These are phyloP conservation scores for Mucor saturninus DNA, from an alignment of 371 early-diverging fungal genomes.

Conservation along the genomic window DNA sequence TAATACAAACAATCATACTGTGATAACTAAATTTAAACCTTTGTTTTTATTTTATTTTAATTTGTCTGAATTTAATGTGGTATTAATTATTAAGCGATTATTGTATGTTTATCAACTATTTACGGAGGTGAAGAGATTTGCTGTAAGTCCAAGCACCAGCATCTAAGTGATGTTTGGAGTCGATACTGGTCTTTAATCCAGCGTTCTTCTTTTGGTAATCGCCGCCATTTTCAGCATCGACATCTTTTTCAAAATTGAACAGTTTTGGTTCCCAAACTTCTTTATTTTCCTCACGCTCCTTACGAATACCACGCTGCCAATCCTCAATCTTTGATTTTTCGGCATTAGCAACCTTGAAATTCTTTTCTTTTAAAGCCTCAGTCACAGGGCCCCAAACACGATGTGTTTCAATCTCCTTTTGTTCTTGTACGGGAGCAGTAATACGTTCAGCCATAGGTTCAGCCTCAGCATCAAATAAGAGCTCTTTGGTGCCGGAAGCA, in stretches of 20 bases:
- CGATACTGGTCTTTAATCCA: slow-evolving; percentile 18
- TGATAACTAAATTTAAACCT: too few relatives aligned
- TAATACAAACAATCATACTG: too few relatives aligned
- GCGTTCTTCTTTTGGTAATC: slow-evolving; percentile 25
- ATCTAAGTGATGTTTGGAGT: slow-evolving; percentile 44
- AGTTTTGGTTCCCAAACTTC: slow-evolving; percentile 50
- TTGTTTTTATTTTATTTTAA: too few relatives aligned
- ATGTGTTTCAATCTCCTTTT: slow-evolving; percentile 71
- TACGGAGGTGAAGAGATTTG: slow-evolving; percentile 39
- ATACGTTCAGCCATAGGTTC: slow-evolving; percentile 59
- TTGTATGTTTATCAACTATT: slow-evolving; percentile 5
- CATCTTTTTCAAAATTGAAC: slow-evolving; percentile 59
- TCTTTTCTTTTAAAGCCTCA: slow-evolving; percentile 64
- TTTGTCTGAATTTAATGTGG: too few relatives aligned
- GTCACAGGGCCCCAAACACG: slow-evolving; percentile 74
- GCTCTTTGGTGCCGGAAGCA: slow-evolving; percentile 25
- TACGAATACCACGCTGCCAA: slow-evolving; percentile 69
- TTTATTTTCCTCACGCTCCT: slow-evolving; percentile 59
- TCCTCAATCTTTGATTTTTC: slow-evolving; percentile 79
- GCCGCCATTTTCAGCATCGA: slow-evolving; percentile 10
- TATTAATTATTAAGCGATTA: background rate
- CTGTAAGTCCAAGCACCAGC: slow-evolving; percentile 52
- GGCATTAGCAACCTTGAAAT: slow-evolving; percentile 67
- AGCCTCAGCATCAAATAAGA: slow-evolving; percentile 70
- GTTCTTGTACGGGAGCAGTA: slow-evolving; percentile 63